phyloP scores from a whole-genome alignment of 2,329 filamentous ascomycete species.

The Colletotrichum spaethianum region DNA sequence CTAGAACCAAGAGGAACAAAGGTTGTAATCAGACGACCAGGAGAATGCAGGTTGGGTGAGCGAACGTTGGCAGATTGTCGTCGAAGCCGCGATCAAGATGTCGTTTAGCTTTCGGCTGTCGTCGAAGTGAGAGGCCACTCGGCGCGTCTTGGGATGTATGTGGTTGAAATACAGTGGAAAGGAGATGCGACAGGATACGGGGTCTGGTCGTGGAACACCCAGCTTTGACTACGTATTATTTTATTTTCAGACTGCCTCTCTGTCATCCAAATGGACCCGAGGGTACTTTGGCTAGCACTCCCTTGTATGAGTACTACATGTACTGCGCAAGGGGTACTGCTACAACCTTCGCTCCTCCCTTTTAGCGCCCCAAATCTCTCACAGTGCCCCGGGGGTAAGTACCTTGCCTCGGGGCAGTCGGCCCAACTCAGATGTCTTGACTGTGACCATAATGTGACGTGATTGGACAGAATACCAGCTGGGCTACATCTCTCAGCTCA shows the following conservation, averaged over 20 bases:
- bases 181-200: slow-evolving; percentile 4
- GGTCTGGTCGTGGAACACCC: neutral
- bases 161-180: slow-evolving; percentile 10
- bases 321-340: neutral
- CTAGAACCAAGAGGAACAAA: slow-evolving; percentile 26
- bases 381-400: neutral
- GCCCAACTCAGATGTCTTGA: neutral
- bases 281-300: neutral
- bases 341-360: neutral
- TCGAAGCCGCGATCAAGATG: slow-evolving; percentile 13
- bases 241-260: slow-evolving; percentile 21
- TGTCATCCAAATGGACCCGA: slow-evolving; percentile 1
- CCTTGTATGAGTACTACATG: neutral
- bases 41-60: neutral
- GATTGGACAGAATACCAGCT: neutral
- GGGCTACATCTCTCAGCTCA: neutral
- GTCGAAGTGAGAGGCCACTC: neutral
- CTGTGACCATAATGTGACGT: neutral
- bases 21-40: slow-evolving; percentile 4
- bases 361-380: neutral
- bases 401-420: neutral
- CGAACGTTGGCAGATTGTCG: neutral
- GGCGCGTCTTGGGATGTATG: slow-evolving; percentile 1
- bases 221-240: slow-evolving; percentile 26
- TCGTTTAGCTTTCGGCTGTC: slow-evolving; percentile 1